These are phyloP conservation scores for Paramyrothecium sp. DNA, from an alignment of 2,329 filamentous ascomycete genomes.

Conservation along the genomic window DNA sequence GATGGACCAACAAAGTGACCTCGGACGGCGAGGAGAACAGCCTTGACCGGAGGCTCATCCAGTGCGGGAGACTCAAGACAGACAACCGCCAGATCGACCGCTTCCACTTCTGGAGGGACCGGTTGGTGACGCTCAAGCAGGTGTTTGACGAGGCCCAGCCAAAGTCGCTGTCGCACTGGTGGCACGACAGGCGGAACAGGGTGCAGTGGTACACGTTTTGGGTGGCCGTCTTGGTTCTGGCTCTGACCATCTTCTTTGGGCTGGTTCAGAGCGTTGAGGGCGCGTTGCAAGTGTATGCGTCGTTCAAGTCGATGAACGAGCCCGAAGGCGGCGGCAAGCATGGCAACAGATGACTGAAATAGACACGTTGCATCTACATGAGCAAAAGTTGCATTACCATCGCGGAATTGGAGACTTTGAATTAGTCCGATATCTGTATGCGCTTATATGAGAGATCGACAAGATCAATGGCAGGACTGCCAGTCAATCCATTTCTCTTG, in stretches of 20 bases:
- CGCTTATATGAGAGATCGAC: too few relatives aligned
- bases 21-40: neutral
- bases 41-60: neutral
- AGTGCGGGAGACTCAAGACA: conserved; percentile 28
- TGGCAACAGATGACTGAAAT: too few relatives aligned
- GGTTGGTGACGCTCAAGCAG: conserved; percentile 39
- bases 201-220: conserved; percentile 47
- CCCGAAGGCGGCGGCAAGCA: neutral
- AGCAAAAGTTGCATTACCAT: too few relatives aligned
- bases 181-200: conserved; percentile 38
- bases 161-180: conserved; percentile 35
- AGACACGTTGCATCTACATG: too few relatives aligned
- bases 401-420: too few relatives aligned
- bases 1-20: conserved; percentile 19
- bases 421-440: too few relatives aligned
- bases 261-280: conserved; percentile 39
- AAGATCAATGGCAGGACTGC: too few relatives aligned
- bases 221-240: conserved; percentile 31
- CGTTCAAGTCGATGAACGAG: neutral
- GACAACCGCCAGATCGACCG: conserved; percentile 18
- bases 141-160: conserved; percentile 35
- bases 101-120: conserved; percentile 36
- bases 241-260: conserved; percentile 34
- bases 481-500: too few relatives aligned
- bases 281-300: conserved; percentile 34